Evolutionary conservation across 2,329 filamentous ascomycete species (phyloP), one percentile per base, ranked within the genome.

Genomic region (Cyanodermella asteris): DNA sequence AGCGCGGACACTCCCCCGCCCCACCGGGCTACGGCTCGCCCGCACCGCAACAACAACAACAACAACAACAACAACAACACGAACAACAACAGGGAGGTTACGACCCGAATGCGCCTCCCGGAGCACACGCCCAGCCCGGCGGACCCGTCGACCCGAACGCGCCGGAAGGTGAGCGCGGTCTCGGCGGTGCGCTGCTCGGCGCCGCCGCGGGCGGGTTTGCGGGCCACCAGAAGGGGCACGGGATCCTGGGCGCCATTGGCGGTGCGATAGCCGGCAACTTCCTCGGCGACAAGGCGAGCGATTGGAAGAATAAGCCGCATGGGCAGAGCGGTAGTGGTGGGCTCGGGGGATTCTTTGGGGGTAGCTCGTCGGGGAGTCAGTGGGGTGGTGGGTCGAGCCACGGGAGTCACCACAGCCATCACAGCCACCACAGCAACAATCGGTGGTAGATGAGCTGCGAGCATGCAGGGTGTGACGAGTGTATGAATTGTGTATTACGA

Each of bases 261-360:
- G 64, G 64, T 28, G 64, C 62, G 0, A 50, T 70, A 22, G 28
- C 59, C 3, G 64, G 64, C 2, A 55, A 50, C 38, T 59, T 64
- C 31, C 36, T 61, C 0, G 59, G 65, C 35, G 55, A 67, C 34
- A 56, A 59, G 35, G 22, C 10, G 5, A n/a, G n/a, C n/a, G n/a
- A n/a, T n/a, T 33, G 37, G 34, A 36, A 37, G 36, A 13, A 37
- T 16, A 31, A 32, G 25, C 24, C 31, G 20, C 25, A 30, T 13
- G 22, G 18, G 3, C 11, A 19, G 17, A 22, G 24, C 3, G 16
- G 27, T 4, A 25, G 18, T 27, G 4, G 5, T 4, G n/a, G n/a
- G n/a, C n/a, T n/a, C n/a, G n/a, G n/a, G n/a, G n/a, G n/a, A n/a
- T n/a, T n/a, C n/a, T n/a, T n/a, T n/a, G n/a, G n/a, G n/a, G n/a